Conservation (phyloP, 208 protist species). For the Jaenimonas drosophilae region DNA sequence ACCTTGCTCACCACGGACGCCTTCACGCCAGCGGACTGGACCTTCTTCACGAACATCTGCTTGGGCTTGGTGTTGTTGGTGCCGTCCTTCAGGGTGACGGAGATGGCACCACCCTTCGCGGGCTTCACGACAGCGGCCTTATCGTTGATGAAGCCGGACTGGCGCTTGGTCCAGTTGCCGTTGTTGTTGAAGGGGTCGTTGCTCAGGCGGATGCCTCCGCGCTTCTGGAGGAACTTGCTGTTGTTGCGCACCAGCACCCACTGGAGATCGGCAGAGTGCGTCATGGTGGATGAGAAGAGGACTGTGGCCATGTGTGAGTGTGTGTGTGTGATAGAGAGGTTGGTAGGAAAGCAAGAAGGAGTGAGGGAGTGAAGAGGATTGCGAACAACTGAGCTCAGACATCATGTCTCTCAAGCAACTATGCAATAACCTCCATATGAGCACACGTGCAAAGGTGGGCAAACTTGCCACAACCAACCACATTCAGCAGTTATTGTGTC, state of each 20-base stretch:
- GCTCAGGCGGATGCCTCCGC: slow-evolving; percentile 66
- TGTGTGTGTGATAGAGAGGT: neutral
- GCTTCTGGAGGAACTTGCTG: slow-evolving; percentile 83
- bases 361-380: neutral
- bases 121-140: slow-evolving; percentile 68
- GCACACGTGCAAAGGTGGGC: neutral
- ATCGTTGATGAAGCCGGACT: slow-evolving; percentile 65
- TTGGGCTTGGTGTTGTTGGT: slow-evolving; percentile 69
- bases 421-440: neutral
- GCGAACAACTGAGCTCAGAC: neutral
- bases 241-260: slow-evolving; percentile 75
- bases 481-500: neutral
- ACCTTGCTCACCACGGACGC: slow-evolving; percentile 55
- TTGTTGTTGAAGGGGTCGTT: slow-evolving; percentile 86
- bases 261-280: slow-evolving; percentile 82
- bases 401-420: neutral
- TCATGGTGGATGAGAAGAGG: slow-evolving; percentile 19
- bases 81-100: slow-evolving; percentile 63
- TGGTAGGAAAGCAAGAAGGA: neutral
- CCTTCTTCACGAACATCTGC: slow-evolving; percentile 58
- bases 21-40: slow-evolving; percentile 61
- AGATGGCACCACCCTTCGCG: slow-evolving; percentile 46
- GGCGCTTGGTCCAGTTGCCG: slow-evolving; percentile 83
- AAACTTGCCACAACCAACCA: neutral
- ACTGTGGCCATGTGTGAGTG: neutral